phyloP scores from a whole-genome alignment of 2,329 filamentous ascomycete species.

The Aspergillus sergii region DNA sequence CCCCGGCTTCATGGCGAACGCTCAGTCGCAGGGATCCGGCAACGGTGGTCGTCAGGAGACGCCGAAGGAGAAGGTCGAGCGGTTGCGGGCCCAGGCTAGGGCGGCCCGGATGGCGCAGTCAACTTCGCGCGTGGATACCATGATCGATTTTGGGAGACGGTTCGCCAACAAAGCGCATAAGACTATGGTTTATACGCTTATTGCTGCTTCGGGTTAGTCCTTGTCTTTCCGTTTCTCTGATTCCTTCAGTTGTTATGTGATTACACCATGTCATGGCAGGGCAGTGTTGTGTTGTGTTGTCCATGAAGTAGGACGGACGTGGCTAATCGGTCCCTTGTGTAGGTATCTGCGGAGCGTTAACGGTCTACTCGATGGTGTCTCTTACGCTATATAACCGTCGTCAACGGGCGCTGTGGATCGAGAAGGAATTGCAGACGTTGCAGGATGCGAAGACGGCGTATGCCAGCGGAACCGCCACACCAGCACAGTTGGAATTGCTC shows the following conservation, averaged over 20 bases:
- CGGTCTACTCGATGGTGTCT: slow-evolving; percentile 66
- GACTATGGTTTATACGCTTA: slow-evolving; percentile 60
- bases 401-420: slow-evolving; percentile 64
- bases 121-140: slow-evolving; percentile 58
- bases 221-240: background rate
- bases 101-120: slow-evolving; percentile 65
- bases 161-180: slow-evolving; percentile 65
- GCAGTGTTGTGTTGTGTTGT: background rate
- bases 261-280: background rate
- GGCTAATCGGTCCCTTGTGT: slow-evolving; percentile 9
- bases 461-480: slow-evolving; percentile 41
- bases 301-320: background rate
- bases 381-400: slow-evolving; percentile 69
- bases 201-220: slow-evolving; percentile 61
- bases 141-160: slow-evolving; percentile 55
- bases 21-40: slow-evolving; percentile 19
- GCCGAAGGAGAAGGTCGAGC: slow-evolving; percentile 68
- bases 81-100: slow-evolving; percentile 68
- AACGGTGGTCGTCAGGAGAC: slow-evolving; percentile 55
- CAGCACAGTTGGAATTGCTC: slow-evolving; percentile 47
- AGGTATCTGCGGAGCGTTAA: slow-evolving; percentile 63
- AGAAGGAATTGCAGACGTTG: slow-evolving; percentile 48
- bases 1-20: slow-evolving; percentile 29
- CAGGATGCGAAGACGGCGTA: slow-evolving; percentile 47
- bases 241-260: background rate